Evolutionary conservation across 345 rosid species (phyloP), one percentile per base, ranked within the genome.

Genomic region (Capsella bursapastoris): DNA sequence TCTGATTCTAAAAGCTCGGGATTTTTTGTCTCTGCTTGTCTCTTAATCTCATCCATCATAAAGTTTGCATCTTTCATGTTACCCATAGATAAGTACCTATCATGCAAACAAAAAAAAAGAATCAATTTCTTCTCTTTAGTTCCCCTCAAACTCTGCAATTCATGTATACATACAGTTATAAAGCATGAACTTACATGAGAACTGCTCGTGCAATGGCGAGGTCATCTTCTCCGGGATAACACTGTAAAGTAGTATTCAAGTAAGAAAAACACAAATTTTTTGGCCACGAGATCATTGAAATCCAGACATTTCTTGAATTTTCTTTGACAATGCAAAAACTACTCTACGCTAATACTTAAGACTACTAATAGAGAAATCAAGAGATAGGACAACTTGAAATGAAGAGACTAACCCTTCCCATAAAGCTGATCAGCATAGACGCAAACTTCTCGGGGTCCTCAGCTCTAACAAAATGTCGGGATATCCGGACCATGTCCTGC

Each of bases 151-250:
- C 43, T 65, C 16, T 22, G 57, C 13, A 38, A 5, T 47, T 37
- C 45, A 28, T 37, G 7, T 57, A 68, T 44, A 27, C 57, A 68
- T 44, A 27, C 57, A 43, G 58, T 44, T 60, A 35, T 9, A 53
- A 66, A 50, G 63, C 37, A 57, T 58, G 62, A 35, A 57, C 91
- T 81, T 78, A 96, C 98, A 89, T 78, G 72, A 96, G 83, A 69
- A 87, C 71, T 64, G 90, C 97, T 63, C 93, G 80, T 75, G 94
- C 91, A 78, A 95, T 83, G 22, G 96, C 99, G 49, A 90, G 76
- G 83, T 95, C 99, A 76, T 92, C 99, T 89, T 95, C 99, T 34
- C 97, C 93, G 1, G 99, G 99, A 87, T 90, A 95, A 79, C 99
- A 92, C 99, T 95, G 94, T 80, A 79, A n/a, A 52, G 56, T 75